Evolutionary conservation across 129 eudicot genomes (phyloP), one percentile per base, ranked within the genome.

Genomic region (Ambrosia artemisiifolia): DNA sequence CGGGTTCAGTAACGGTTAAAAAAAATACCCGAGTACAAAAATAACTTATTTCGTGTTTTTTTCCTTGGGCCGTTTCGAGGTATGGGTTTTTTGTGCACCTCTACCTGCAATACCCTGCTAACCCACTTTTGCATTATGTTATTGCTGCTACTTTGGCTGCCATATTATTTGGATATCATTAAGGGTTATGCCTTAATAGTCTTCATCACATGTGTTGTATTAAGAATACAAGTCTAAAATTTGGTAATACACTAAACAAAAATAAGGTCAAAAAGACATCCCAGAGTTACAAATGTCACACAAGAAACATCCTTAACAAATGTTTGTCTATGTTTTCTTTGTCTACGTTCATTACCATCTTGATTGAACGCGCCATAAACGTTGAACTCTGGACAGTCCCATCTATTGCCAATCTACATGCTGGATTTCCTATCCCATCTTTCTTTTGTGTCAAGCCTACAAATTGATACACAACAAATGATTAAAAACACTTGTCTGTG

Each of bases 361-460:
- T 33, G 62, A 19, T 8, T 54, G 18, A 54, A 7, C 17, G 3
- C 19, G 65, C 42, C 65, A 60, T 47, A 69, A 61, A 61, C 12
- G 47, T 6, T 48, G 46, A 16, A 38, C 55, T 36, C 20, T 19
- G 6, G 40, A 74, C 38, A 13, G 7, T 4, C 11, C 36, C 12
- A 82, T 38, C 78, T 14, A n/a, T 6, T 63, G 13, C 2, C 67
- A 63, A n/a, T 11, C 84, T 78, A 92, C 97, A 92, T 92, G 73
- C 88, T 92, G 72, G 97, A 90, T 72, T 88, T 92, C 81, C 97
- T 85, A 65, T 92, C 97, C 97, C 97, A 92, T 80, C 97, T 83
- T 73, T 88, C 96, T 73, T 88, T 92, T 17, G 94, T 75, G 70
- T 92, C 97, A 24, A 92, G 96, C 91, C 97, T 88, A 46, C 83